phyloP scores from a whole-genome alignment of 495 filamentous ascomycete genomes.

The Hypoxylon fuscum region DNA sequence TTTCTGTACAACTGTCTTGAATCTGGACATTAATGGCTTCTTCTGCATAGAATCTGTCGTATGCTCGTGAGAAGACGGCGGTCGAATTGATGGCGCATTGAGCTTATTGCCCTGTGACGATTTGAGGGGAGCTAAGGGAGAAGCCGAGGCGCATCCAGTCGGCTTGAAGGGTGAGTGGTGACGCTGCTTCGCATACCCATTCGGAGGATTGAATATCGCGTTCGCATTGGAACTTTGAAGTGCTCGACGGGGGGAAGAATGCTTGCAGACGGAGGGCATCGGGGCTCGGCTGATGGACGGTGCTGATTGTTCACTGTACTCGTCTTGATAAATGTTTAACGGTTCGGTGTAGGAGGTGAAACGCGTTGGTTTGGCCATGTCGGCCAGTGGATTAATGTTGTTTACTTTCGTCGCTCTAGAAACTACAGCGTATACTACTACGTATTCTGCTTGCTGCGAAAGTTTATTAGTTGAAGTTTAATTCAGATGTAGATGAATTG shows the following conservation, averaged over 20 bases:
- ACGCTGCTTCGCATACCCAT: conserved; percentile 56
- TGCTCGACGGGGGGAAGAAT: conserved; percentile 50
- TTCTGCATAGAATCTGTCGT: conserved; percentile 89
- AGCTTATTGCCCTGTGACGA: conserved; percentile 57
- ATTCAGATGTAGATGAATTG: conserved; percentile 11
- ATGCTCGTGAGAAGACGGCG: conserved; percentile 69
- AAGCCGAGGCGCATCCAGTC: conserved; percentile 46
- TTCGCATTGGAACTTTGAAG: conserved; percentile 62
- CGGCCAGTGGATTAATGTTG: conserved; percentile 26
- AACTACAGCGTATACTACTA: no score
- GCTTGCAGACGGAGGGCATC: conserved; percentile 58
- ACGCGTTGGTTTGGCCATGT: conserved; percentile 69
- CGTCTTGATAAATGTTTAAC: conserved; percentile 72
- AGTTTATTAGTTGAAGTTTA: conserved; percentile 21
- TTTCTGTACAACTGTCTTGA: conserved; percentile 69
- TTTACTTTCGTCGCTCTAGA: conserved; percentile 22
- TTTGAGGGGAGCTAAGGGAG: conserved; percentile 56
- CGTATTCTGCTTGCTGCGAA: conserved; percentile 17
- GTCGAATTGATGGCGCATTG: conserved; percentile 73
- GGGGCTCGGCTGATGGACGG: conserved; percentile 61
- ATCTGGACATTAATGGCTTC: conserved; percentile 70
- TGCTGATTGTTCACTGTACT: conserved; percentile 56
- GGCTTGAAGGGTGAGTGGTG: conserved; percentile 69
- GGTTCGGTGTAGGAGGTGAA: conserved; percentile 59
- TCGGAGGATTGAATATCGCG: conserved; percentile 65